Conservation (phyloP, 768 basidiomycete species). For the Leucocoprinus leucothites region DNA sequence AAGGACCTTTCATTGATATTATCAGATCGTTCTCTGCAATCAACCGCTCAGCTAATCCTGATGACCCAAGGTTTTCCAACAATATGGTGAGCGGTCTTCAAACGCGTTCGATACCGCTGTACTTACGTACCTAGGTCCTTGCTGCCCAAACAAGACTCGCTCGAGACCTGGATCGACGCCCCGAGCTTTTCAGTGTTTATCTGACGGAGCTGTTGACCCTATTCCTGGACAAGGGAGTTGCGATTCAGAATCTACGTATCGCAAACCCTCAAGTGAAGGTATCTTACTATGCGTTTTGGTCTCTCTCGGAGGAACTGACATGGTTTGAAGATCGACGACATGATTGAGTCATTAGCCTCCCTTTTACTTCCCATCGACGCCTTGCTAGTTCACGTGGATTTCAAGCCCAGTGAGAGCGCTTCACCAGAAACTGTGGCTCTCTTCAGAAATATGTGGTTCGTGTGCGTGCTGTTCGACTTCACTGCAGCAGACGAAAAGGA, state of each 20-base stretch:
- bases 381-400: slow-evolving; percentile 68
- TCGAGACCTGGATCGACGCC: slow-evolving; percentile 67
- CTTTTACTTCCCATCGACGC: slow-evolving; percentile 90
- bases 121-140: slow-evolving; percentile 51
- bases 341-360: slow-evolving; percentile 85
- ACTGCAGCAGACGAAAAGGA: slow-evolving; percentile 53
- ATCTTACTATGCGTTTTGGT: slow-evolving; percentile 8
- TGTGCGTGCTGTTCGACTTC: slow-evolving; percentile 85
- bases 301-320: background rate
- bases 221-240: slow-evolving; percentile 89
- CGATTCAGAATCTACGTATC: slow-evolving; percentile 79
- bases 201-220: slow-evolving; percentile 81
- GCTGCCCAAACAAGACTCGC: slow-evolving; percentile 91
- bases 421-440: slow-evolving; percentile 63
- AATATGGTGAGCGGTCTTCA: slow-evolving; percentile 59
- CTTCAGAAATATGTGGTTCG: slow-evolving; percentile 94
- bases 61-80: slow-evolving; percentile 85
- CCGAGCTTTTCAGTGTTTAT: slow-evolving; percentile 78
- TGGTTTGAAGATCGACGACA: slow-evolving; percentile 61
- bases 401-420: slow-evolving; percentile 53
- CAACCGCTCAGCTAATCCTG: slow-evolving; percentile 82
- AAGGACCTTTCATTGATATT: slow-evolving; percentile 78
- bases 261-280: slow-evolving; percentile 69
- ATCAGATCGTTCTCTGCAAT: slow-evolving; percentile 81
- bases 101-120: background rate